phyloP scores from a whole-genome alignment of 2,329 filamentous ascomycete genomes.

The Pestalotiopsis sp. region DNA sequence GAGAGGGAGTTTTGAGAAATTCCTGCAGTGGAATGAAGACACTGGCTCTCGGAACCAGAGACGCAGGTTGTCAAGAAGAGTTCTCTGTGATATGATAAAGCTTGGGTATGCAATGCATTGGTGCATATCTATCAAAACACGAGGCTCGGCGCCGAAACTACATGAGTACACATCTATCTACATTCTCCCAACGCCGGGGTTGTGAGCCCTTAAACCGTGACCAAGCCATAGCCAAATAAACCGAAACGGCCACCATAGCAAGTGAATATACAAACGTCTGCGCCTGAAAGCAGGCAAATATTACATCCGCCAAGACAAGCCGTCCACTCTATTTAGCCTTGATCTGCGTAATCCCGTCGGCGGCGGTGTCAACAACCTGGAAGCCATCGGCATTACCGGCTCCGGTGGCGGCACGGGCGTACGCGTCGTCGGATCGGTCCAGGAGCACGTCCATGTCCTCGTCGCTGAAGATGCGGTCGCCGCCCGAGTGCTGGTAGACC shows the following conservation, averaged over 20 bases:
- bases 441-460: slow-evolving; percentile 77
- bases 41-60: no score
- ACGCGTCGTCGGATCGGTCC: slow-evolving; percentile 68
- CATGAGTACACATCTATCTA: no score
- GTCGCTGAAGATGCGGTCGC: slow-evolving; percentile 71
- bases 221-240: not conserved
- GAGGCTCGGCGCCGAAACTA: no score
- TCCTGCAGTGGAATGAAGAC: no score
- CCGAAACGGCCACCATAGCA: not conserved
- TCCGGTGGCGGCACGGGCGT: slow-evolving; percentile 75
- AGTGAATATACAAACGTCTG: not conserved
- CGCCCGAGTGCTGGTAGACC: slow-evolving; percentile 60
- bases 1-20: no score
- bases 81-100: no score
- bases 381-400: slow-evolving; percentile 73
- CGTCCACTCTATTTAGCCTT: slow-evolving; percentile 7
- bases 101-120: no score
- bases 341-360: slow-evolving; percentile 49
- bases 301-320: not conserved
- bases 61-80: no score
- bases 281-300: not conserved
- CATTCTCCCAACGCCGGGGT: no score
- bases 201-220: not conserved
- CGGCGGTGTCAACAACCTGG: slow-evolving; percentile 77
- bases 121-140: no score